phyloP scores from a whole-genome alignment of 768 basidiomycete species.

The Lactarius indigo region DNA sequence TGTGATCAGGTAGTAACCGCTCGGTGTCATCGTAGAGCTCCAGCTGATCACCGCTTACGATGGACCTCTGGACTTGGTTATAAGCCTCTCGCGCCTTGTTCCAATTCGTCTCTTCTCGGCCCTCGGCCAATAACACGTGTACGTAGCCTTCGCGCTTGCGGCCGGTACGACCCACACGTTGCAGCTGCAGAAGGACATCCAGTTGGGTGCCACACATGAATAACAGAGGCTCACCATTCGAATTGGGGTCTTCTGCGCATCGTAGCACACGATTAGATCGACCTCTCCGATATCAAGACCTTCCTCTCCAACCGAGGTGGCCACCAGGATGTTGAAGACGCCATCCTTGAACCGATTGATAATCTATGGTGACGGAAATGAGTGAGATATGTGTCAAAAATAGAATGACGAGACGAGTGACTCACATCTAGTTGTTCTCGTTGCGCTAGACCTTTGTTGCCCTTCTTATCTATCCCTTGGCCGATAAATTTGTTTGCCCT shows the following conservation, averaged over 20 bases:
- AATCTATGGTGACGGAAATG: constrained; percentile 45
- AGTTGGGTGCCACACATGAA: neutral
- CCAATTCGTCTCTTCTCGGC: constrained; percentile 88
- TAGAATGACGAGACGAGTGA: neutral
- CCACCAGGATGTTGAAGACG: constrained; percentile 87
- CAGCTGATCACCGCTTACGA: constrained; percentile 78
- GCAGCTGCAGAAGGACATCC: constrained; percentile 54
- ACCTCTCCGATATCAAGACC: constrained; percentile 98
- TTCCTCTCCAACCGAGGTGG: constrained; percentile 97
- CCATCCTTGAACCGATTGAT: constrained; percentile 85
- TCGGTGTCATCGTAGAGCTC: constrained; percentile 93
- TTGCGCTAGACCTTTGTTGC: constrained; percentile 85
- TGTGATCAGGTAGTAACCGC: constrained; percentile 73
- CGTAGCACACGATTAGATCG: constrained; percentile 94
- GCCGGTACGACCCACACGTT: constrained; percentile 93
- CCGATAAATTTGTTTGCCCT: constrained; percentile 87
- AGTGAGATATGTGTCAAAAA: neutral
- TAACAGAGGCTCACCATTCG: constrained; percentile 67
- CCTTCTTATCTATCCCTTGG: constrained; percentile 80
- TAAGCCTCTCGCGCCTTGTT: constrained; percentile 84
- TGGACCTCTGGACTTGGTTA: constrained; percentile 82
- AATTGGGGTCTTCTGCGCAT: constrained; percentile 93
- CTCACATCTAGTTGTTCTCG: constrained; percentile 86
- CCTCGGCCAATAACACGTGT: constrained; percentile 88
- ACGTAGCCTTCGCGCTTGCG: constrained; percentile 86